Evolutionary conservation across 371 early-diverging fungal species (phyloP), one percentile per base, ranked within the genome.

Genomic region (Mortierella sp.): DNA sequence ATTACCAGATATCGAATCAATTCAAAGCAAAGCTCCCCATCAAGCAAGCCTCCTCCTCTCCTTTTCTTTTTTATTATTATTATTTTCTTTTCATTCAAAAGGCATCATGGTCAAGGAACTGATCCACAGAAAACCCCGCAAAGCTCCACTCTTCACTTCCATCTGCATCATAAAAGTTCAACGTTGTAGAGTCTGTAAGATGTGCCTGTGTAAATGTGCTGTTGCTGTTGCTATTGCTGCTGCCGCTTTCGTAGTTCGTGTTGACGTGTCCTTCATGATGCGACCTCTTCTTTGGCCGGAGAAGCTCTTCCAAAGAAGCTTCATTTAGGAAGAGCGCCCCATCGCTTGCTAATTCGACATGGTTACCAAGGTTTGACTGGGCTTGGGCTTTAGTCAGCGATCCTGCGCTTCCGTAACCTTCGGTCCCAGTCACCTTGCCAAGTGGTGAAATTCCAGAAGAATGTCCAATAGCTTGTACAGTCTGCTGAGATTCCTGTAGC

Each of bases 401-500:
- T 12, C 11, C 26, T 26, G 53, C 23, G 53, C n/a, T n/a, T 50
- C 50, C 50, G 37, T 37, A 52, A 19, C n/a, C 62, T 16, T 55
- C 55, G 7, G 48, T 14, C 47, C 29, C 28, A n/a, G 18, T 15
- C 1, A 15, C 52, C 7, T 45, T 62, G 19, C 62, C 18, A 58
- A 45, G 37, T 44, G 65, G 28, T 60, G 26, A 11, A 72, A 23
- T 5, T 29, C 62, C 57, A 76, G 23, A 12, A 68, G 68, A 1
- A 64, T 47, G 61, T 16, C 68, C 64, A 28, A 76, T 47, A 15
- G 71, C 77, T 50, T 76, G 65, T 2, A 72, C 72, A n/a, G 72
- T 25, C 14, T 57, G 60, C 43, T 71, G 72, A 51, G 71, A 73
- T 18, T 72, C 66, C 19, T 77, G 72, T 18, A 66, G 72, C 79